phyloP scores from a whole-genome alignment of 208 protist species.

The Entamoeba histolytica region DNA sequence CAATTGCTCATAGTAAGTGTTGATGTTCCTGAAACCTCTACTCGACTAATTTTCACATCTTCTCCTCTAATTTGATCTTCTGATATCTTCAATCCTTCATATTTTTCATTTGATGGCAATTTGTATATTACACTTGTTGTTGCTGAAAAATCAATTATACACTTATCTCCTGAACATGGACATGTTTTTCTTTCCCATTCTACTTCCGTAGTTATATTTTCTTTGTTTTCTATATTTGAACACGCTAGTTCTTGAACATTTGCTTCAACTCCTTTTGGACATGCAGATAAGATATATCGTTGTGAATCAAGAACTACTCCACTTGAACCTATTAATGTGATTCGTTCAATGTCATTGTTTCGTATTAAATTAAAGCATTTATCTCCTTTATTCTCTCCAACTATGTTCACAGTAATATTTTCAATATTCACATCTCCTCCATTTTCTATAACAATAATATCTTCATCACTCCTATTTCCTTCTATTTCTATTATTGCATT shows the following conservation, averaged over 20 bases:
- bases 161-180: not conserved
- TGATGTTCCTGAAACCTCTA: not conserved
- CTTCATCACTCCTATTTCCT: not conserved
- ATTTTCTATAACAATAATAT: not conserved
- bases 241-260: not conserved
- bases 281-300: not conserved
- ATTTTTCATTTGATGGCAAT: not conserved
- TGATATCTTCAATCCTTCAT: not conserved
- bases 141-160: not conserved
- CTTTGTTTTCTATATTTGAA: not conserved
- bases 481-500: not conserved
- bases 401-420: not conserved
- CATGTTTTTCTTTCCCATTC: not conserved
- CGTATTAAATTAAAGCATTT: not conserved
- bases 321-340: not conserved
- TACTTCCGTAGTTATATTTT: not conserved
- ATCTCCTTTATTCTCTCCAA: not conserved
- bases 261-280: not conserved
- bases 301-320: not conserved
- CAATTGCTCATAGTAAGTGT: not conserved
- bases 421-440: not conserved
- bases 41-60: not conserved
- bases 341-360: not conserved
- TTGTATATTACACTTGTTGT: not conserved
- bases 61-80: not conserved